Evolutionary conservation across 129 eudicot species (phyloP), one percentile per base, ranked within the genome.

Genomic region (Arctium lappa): DNA sequence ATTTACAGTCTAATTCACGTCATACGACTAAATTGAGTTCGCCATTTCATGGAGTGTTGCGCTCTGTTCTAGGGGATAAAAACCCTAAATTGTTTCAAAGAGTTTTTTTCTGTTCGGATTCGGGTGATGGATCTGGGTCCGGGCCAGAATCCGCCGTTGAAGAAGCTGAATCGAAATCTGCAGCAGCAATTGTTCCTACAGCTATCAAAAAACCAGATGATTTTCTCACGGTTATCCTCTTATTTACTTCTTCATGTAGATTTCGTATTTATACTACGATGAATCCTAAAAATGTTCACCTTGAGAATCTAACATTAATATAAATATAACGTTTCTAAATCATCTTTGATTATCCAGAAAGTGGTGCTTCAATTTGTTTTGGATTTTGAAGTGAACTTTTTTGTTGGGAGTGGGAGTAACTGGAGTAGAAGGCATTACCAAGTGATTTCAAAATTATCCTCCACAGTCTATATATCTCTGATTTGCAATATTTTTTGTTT

Each of bases 101-200:
- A 46, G 76, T 46, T 3, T 88, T 89, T 62, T 93, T 95, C 79
- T 93, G 97, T 84, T 88, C 98, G 84, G 97, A 93, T 81, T 86
- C 97, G 16, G 69, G 86, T 36, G 94, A 91, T 81, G 91, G 88
- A 63, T 79, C 75, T 56, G 91, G 65, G 22, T 65, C 86, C 34
- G 75, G 79, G 86, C 37, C 69, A 76, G 88, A 7, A 76, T 11
- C 63, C 9, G 89, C 83, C 38, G 77, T 78, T 11, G 91, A 79
- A 44, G 97, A 87, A 8, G 82, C 86, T 15, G 95, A 91, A 22
- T 84, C 91, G 7, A 89, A 93, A 75, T 81, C 94, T 9, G 70
- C 94, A 33, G 81, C 97, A 3, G 95, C 98, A 0, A 90, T 96
- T 48, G 90, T 96, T 30, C 98, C 98, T 30, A 89, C 94, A 27